A percentile compares a stretch with the other conserved stretches of the same genome.
Conservation (phyloP, 148 eudicot genomes). For the Nyssa sinensis region DNA sequence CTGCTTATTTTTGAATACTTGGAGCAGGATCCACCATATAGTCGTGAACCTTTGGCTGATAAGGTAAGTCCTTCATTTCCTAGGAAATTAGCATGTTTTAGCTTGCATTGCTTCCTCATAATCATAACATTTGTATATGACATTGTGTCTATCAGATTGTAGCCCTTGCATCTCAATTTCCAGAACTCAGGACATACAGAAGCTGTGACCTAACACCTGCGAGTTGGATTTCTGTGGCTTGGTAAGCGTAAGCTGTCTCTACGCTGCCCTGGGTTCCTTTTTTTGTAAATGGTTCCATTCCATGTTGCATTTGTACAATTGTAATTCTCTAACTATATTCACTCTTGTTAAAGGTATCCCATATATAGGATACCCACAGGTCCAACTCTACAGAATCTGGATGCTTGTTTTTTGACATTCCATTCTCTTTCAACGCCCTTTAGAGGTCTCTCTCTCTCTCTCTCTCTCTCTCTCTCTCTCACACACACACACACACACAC, state of each 20-base stretch:
- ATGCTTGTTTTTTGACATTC: slow-evolving; percentile 90
- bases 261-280: too few species aligned
- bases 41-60: slow-evolving; percentile 86
- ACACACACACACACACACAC: too few species aligned
- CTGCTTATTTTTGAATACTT: slow-evolving; percentile 61
- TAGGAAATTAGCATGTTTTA: background rate
- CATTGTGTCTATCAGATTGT: slow-evolving; percentile 52
- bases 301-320: background rate
- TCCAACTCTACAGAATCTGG: slow-evolving; percentile 88
- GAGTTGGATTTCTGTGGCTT: slow-evolving; percentile 96
- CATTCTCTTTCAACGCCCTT: slow-evolving; percentile 75
- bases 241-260: too few species aligned
- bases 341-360: slow-evolving; percentile 62
- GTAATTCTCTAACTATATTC: slow-evolving; percentile 10
- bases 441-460: slow-evolving; percentile 39
- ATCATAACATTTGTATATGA: background rate
- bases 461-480: slow-evolving; percentile 2
- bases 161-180: slow-evolving; percentile 56
- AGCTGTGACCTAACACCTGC: slow-evolving; percentile 80
- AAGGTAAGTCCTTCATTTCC: slow-evolving; percentile 51
- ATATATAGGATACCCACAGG: slow-evolving; percentile 94
- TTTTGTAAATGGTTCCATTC: background rate
- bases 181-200: slow-evolving; percentile 58
- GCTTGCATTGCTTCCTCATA: background rate
- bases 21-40: slow-evolving; percentile 66